phyloP scores from a whole-genome alignment of 148 eudicot genomes.

The Arbutus unedo region DNA sequence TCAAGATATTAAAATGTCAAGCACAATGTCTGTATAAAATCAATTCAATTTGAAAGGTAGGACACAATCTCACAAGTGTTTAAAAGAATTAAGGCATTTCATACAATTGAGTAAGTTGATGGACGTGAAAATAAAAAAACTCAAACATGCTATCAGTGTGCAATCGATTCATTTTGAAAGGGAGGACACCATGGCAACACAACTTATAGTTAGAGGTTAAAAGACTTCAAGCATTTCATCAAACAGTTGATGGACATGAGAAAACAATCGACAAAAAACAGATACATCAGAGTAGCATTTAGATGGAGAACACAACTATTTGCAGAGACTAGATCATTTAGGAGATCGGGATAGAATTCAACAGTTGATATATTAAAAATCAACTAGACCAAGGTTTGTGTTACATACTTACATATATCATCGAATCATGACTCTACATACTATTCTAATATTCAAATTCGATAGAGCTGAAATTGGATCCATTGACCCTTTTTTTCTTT shows the following conservation, averaged over 20 bases:
- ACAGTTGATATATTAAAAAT: not conserved
- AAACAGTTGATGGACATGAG: not conserved
- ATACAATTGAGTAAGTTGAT: not conserved
- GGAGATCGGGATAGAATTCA: not conserved
- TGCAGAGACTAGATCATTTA: not conserved
- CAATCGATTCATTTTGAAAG: not conserved
- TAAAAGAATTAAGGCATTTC: not conserved
- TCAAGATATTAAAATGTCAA: not conserved
- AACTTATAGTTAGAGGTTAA: not conserved
- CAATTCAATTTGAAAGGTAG: not conserved
- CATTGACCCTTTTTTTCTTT: no score
- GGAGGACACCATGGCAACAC: not conserved
- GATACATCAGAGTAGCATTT: not conserved
- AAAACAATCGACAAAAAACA: not conserved
- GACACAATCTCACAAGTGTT: not conserved
- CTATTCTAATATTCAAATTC: no score
- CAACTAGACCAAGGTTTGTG: not conserved
- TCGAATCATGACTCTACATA: no score
- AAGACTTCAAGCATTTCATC: not conserved
- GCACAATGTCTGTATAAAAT: not conserved
- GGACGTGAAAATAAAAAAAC: not conserved
- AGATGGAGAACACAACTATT: not conserved
- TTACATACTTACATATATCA: not conserved
- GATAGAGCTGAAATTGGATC: no score
- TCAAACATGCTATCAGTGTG: not conserved